phyloP scores from a whole-genome alignment of 2,329 filamentous ascomycete species.

The Fusarium ramigenum region DNA sequence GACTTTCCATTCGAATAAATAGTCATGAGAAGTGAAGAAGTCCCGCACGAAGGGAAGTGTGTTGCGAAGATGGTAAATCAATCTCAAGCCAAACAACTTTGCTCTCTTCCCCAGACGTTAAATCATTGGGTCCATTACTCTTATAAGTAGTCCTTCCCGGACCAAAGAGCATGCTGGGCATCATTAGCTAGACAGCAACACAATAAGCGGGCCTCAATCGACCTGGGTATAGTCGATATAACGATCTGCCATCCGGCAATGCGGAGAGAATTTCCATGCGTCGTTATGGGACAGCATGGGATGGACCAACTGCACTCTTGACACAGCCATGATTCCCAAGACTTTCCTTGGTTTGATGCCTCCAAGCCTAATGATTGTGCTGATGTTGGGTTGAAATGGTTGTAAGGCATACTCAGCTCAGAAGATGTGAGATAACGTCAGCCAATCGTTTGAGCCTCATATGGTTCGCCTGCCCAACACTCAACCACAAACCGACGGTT shows the following conservation, averaged over 20 bases:
- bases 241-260: neutral
- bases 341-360: constrained; percentile 3
- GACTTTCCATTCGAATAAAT: constrained; percentile 1
- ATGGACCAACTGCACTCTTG: neutral
- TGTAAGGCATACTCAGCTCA: neutral
- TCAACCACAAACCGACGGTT: constrained; percentile 10
- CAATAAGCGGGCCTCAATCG: constrained; percentile 18
- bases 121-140: neutral
- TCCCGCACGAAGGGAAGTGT: neutral
- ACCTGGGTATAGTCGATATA: neutral
- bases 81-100: neutral
- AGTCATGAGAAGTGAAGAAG: constrained; percentile 32
- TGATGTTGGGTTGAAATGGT: constrained; percentile 13
- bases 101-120: neutral
- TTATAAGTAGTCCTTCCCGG: constrained; percentile 6
- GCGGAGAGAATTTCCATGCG: neutral
- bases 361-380: constrained; percentile 23
- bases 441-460: constrained; percentile 32
- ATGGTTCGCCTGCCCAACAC: constrained; percentile 24
- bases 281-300: neutral
- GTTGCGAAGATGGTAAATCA: neutral
- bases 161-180: neutral
- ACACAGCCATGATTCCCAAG: neutral
- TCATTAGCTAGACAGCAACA: neutral
- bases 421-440: constrained; percentile 6